Conservation (phyloP, 148 eudicot species). For the Cornus kousa region DNA sequence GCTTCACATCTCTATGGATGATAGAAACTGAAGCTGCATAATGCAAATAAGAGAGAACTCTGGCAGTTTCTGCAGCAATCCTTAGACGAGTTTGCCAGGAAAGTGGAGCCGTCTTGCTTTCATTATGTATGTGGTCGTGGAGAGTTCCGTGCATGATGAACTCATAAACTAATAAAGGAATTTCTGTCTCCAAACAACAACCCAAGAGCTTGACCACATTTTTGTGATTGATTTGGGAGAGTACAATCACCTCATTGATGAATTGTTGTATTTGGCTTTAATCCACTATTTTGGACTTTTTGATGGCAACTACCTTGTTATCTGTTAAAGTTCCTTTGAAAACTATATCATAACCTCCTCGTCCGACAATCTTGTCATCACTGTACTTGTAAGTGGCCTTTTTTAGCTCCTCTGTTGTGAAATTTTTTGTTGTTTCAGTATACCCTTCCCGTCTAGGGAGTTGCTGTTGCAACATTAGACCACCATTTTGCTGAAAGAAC, state of each 20-base stretch:
- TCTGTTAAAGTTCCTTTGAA: too few relatives aligned
- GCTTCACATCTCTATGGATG: too few relatives aligned
- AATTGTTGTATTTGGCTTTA: conserved; percentile 13
- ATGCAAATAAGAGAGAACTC: conserved; percentile 3
- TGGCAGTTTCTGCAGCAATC: conserved; percentile 6
- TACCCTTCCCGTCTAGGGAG: too few relatives aligned
- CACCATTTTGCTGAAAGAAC: too few relatives aligned
- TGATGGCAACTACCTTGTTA: neutral
- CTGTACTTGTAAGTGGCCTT: too few relatives aligned
- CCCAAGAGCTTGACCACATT: conserved; percentile 12
- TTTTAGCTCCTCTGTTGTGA: neutral
- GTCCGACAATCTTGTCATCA: too few relatives aligned
- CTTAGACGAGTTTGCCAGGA: conserved; percentile 4
- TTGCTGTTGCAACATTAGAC: too few relatives aligned
- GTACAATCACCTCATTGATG: conserved; percentile 15
- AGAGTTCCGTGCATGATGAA: conserved; percentile 12
- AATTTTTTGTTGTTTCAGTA: too few relatives aligned
- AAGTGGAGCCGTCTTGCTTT: neutral
- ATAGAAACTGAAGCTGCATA: neutral
- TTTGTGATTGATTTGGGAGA: conserved; percentile 18
- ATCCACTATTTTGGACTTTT: conserved; percentile 10
- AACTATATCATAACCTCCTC: too few relatives aligned
- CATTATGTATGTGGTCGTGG: conserved; percentile 10
- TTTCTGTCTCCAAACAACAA: too few relatives aligned
- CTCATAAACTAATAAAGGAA: too few relatives aligned